phyloP scores from a whole-genome alignment of 345 rosid genomes.

The Balakata baccata region DNA sequence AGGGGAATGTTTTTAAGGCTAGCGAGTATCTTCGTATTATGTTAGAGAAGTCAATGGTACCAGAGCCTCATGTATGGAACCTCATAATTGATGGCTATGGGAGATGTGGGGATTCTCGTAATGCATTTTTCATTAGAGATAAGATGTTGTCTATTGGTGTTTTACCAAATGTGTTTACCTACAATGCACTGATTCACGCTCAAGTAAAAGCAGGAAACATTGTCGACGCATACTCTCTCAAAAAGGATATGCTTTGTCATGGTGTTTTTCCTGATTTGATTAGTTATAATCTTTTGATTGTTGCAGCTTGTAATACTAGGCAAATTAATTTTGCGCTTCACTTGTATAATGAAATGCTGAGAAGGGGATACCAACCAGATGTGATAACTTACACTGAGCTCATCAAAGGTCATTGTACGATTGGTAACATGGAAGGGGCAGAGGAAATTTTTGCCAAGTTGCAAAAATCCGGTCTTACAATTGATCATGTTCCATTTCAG shows the following conservation, averaged over 20 bases:
- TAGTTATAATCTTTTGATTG: slow-evolving; percentile 66
- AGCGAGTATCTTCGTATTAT: slow-evolving; percentile 40
- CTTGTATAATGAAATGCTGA: slow-evolving; percentile 58
- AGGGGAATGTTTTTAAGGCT: slow-evolving; percentile 49
- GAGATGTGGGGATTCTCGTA: slow-evolving; percentile 46
- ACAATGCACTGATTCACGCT: slow-evolving; percentile 60
- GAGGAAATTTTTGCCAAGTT: slow-evolving; percentile 41
- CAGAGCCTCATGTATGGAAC: slow-evolving; percentile 63
- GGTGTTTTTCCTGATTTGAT: slow-evolving; percentile 53
- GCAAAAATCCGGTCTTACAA: slow-evolving; percentile 34
- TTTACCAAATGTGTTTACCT: slow-evolving; percentile 61
- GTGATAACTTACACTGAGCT: slow-evolving; percentile 62
- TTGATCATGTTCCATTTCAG: slow-evolving; percentile 58
- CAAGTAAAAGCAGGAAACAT: slow-evolving; percentile 41
- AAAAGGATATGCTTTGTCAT: slow-evolving; percentile 45
- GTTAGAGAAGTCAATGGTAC: slow-evolving; percentile 44
- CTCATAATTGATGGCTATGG: slow-evolving; percentile 57
- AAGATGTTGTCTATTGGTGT: slow-evolving; percentile 59
- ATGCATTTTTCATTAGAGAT: slow-evolving; percentile 44
- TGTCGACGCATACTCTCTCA: slow-evolving; percentile 41
- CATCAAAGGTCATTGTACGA: slow-evolving; percentile 49
- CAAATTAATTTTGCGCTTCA: slow-evolving; percentile 37
- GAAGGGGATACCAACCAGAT: slow-evolving; percentile 52
- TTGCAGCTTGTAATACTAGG: slow-evolving; percentile 46
- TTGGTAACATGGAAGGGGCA: slow-evolving; percentile 47